Base-by-base conservation (phyloP, 352 stramenopile genomes). In the Pythium volutum region DNA sequence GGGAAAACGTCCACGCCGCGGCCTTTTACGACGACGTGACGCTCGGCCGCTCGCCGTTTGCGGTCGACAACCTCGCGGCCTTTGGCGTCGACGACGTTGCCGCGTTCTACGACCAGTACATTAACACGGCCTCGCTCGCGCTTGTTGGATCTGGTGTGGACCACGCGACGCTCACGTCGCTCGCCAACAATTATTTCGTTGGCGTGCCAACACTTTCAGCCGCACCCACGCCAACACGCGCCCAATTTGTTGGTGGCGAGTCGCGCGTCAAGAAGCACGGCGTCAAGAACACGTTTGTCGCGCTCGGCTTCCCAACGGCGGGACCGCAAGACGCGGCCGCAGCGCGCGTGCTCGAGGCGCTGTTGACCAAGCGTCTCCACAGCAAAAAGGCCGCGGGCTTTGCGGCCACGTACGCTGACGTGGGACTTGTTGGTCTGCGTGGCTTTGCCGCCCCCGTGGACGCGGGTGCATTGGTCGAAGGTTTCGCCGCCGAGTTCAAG, bases 1-100 rank as follows among this genome's bases (percentile, higher is more conserved):
- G 74, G 1, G 81, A 94, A 52, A 69, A 67, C 46, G 53, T 94
- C 48, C 81, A 93, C 74, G 78, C 72, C 29, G 85, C 83, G 6
- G 85, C 85, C 4, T 94, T 91, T 67, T 94, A 94, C 72, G 73
- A 92, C 64, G 84, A 94, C 69, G 66, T 70, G 25, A 74, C 81
- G 59, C 76, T 94, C 31, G 84, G 84, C 39, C 82, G 82, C 47
- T 59, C 79, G 22, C 51, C 84, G 22, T 62, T 72, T 36, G 55
- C 73, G 23, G 57, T 67, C 14, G 79, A 89, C 41, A 91, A 91
- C 78, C 53, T 94, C 31, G 59, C 55, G 12, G 66, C 67, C 42
- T 73, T 89, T 43, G 62, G 62, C 55, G 56, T 63, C n/a, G 79
- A 89, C 45, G 53, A 73, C 29, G 63, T 94, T 12, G 70, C 61